phyloP scores from a whole-genome alignment of 192 early-diverging fungal species.

The Podila epicladia region DNA sequence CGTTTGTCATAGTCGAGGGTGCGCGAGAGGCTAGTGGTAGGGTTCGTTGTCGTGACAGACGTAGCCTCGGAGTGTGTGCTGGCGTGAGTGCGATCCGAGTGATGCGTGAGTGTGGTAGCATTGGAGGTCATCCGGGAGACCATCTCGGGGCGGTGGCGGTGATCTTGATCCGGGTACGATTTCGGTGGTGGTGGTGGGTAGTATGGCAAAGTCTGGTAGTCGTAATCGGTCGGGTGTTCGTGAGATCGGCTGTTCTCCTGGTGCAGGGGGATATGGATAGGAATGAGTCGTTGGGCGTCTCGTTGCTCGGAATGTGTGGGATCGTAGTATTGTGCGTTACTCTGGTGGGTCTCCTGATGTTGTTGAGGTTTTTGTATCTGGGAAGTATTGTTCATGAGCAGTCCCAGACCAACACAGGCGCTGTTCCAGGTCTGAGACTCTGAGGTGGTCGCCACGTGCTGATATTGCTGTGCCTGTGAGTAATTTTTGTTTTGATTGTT shows the following conservation, averaged over 20 bases:
- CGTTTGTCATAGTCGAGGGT: neutral
- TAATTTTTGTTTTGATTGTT: neutral
- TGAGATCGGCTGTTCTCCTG: neutral
- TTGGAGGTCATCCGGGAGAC: constrained; percentile 5
- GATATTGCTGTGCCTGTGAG: neutral
- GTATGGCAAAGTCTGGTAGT: neutral
- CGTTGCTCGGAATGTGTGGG: neutral
- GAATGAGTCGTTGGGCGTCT: constrained; percentile 1
- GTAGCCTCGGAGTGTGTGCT: neutral
- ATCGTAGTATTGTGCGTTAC: neutral
- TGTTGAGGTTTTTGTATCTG: neutral
- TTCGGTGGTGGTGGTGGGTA: neutral
- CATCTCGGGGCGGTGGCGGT: constrained; percentile 1
- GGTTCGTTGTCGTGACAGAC: neutral
- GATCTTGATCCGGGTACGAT: neutral
- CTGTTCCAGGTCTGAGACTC: constrained; percentile 13
- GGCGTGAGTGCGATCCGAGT: neutral
- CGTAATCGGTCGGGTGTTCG: neutral
- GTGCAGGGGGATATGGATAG: neutral
- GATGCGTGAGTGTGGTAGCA: constrained; percentile 1
- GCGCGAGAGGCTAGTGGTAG: neutral
- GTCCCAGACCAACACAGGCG: constrained; percentile 16
- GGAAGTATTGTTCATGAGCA: constrained; percentile 7
- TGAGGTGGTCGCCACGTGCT: neutral
- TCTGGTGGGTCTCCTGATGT: neutral